A percentile compares a stretch with the other conserved stretches of the same genome.
Evolutionary conservation across 2,329 filamentous ascomycete genomes (phyloP).

Genomic region (Pseudogymnoascus sp.): DNA sequence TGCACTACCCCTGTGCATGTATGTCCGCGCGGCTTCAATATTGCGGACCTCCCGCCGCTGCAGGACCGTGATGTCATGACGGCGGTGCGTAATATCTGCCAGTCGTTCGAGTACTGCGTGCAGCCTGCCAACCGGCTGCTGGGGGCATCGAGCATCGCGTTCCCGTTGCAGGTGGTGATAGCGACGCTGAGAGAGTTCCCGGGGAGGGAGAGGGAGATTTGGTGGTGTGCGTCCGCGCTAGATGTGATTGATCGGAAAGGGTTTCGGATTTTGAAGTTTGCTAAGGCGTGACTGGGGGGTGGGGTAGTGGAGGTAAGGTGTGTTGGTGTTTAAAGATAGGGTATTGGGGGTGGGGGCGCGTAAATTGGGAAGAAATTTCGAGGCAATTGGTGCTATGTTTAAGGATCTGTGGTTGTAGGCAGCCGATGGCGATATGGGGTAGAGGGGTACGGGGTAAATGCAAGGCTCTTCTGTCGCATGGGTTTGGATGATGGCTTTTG

Average conservation of each 20-base stretch:
- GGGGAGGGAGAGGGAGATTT: slow-evolving; percentile 14
- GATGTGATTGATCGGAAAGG: slow-evolving; percentile 13
- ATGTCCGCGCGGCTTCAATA: slow-evolving; percentile 11
- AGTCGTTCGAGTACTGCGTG: slow-evolving; percentile 30
- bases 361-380: background rate
- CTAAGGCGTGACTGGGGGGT: background rate
- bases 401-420: background rate
- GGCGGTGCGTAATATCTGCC: slow-evolving; percentile 29
- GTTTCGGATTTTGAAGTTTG: slow-evolving; percentile 11
- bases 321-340: background rate
- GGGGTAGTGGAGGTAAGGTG: background rate
- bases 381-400: background rate
- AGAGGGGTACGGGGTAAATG: background rate
- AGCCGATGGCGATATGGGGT: background rate
- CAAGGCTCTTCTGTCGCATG: background rate
- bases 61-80: slow-evolving; percentile 23
- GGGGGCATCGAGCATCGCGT: slow-evolving; percentile 16
- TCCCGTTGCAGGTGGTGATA: slow-evolving; percentile 23
- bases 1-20: slow-evolving; percentile 6
- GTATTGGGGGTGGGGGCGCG: background rate
- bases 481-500: background rate
- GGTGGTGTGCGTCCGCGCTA: slow-evolving; percentile 17
- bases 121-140: slow-evolving; percentile 19
- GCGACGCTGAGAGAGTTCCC: slow-evolving; percentile 16
- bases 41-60: slow-evolving; percentile 19